These are phyloP conservation scores for Davidsoniella australis DNA, from an alignment of 2,329 filamentous ascomycete species.

Conservation along the genomic window DNA sequence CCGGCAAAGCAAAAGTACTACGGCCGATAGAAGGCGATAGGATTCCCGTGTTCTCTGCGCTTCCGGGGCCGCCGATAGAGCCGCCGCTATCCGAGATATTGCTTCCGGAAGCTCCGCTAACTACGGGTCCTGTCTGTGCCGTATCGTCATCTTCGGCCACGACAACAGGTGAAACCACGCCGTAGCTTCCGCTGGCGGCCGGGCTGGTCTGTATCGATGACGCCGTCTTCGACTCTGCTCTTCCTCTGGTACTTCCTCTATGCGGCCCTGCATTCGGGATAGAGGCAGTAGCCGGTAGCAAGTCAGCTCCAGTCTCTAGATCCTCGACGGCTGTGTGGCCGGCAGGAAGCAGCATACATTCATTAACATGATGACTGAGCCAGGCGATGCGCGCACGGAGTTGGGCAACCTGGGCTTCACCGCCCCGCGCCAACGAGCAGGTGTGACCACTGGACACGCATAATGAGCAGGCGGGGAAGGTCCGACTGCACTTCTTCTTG, in stretches of 20 bases:
- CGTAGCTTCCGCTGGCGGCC: neutral
- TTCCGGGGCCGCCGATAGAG: too few relatives aligned
- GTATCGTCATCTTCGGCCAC: neutral
- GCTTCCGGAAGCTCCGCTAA: too few relatives aligned
- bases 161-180: neutral
- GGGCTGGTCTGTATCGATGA: neutral
- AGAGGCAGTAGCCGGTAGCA: constrained; percentile 9
- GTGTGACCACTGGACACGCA: constrained; percentile 24
- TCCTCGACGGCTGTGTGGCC: constrained; percentile 18
- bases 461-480: constrained; percentile 23
- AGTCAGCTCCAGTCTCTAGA: constrained; percentile 22
- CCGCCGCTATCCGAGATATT: too few relatives aligned
- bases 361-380: constrained; percentile 23
- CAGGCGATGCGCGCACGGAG: constrained; percentile 25
- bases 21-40: too few relatives aligned
- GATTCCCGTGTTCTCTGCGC: too few relatives aligned
- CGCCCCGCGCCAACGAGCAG: constrained; percentile 22
- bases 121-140: too few relatives aligned
- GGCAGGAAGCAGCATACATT: constrained; percentile 16
- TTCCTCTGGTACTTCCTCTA: neutral
- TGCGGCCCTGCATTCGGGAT: neutral
- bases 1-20: neutral
- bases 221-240: neutral
- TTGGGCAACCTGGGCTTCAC: constrained; percentile 21
- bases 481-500: constrained; percentile 29